phyloP scores from a whole-genome alignment of 768 basidiomycete species.

The Panaeolus cyanescens region DNA sequence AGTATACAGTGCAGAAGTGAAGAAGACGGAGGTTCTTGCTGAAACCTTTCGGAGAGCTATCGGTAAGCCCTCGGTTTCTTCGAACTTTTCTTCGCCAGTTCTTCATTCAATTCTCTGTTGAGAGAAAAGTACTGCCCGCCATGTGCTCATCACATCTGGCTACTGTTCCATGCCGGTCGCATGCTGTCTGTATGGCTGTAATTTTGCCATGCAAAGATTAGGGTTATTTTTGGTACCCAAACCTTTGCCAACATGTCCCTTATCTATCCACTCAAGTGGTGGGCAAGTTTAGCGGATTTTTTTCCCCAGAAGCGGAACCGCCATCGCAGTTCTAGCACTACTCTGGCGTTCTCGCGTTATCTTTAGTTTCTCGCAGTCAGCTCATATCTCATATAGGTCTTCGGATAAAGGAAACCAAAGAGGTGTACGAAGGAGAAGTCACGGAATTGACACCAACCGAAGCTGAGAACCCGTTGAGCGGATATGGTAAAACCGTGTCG shows the following conservation, averaged over 20 bases:
- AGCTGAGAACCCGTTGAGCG: conserved; percentile 94
- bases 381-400: conserved; percentile 57
- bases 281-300: background rate
- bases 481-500: conserved; percentile 98
- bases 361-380: background rate
- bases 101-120: background rate
- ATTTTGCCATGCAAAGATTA: background rate
- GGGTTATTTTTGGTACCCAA: conserved; percentile 2
- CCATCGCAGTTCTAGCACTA: background rate
- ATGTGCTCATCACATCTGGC: background rate
- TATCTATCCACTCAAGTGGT: background rate
- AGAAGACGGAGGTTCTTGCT: conserved; percentile 97
- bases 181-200: background rate
- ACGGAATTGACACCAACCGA: conserved; percentile 96
- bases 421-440: conserved; percentile 98
- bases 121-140: background rate
- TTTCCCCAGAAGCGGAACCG: background rate
- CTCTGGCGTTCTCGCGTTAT: background rate
- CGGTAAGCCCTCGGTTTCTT: conserved; percentile 55
- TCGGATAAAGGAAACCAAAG: conserved; percentile 98
- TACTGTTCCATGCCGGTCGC: background rate
- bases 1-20: conserved; percentile 95
- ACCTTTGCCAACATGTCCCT: background rate
- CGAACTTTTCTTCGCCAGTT: conserved; percentile 1
- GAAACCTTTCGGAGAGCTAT: conserved; percentile 95